Conservation (phyloP, 2,329 filamentous ascomycete genomes). For the Scytalidium sp. region DNA sequence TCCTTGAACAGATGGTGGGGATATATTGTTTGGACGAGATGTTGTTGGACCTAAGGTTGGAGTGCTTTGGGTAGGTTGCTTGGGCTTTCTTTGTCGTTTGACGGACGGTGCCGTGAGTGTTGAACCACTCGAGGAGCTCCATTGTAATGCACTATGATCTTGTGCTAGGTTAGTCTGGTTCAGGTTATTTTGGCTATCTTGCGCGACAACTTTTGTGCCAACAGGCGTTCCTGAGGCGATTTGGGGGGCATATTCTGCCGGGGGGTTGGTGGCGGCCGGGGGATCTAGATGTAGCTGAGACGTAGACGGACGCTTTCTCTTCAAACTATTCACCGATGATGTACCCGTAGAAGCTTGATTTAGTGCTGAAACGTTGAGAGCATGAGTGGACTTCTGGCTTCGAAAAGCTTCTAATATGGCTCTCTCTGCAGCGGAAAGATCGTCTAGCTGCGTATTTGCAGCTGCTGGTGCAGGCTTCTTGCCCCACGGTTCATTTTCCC, state of each 20-base stretch:
- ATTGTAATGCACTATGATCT: conserved; percentile 16
- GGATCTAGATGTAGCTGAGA: background rate
- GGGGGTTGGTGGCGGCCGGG: background rate
- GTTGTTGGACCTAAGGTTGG: conserved; percentile 20
- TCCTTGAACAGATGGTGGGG: conserved; percentile 22
- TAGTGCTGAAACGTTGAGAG: conserved; percentile 15
- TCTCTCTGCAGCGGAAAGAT: conserved; percentile 27
- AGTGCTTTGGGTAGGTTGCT: conserved; percentile 23
- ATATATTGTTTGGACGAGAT: background rate
- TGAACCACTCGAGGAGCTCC: conserved; percentile 19
- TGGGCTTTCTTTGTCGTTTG: conserved; percentile 37
- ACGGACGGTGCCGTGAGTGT: conserved; percentile 26
- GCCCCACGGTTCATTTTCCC: conserved; percentile 16
- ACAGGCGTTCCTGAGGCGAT: background rate
- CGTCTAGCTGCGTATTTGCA: conserved; percentile 14
- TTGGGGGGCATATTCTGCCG: background rate
- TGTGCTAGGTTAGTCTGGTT: background rate
- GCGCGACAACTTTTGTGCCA: background rate
- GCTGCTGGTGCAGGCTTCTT: conserved; percentile 6
- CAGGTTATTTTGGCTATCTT: background rate
- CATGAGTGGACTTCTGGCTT: conserved; percentile 13
- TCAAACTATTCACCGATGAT: conserved; percentile 10
- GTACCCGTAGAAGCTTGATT: conserved; percentile 8
- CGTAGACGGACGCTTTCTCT: conserved; percentile 22
- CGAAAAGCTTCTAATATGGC: conserved; percentile 30